phyloP scores from a whole-genome alignment of 768 basidiomycete species.

The Suillus plorans region DNA sequence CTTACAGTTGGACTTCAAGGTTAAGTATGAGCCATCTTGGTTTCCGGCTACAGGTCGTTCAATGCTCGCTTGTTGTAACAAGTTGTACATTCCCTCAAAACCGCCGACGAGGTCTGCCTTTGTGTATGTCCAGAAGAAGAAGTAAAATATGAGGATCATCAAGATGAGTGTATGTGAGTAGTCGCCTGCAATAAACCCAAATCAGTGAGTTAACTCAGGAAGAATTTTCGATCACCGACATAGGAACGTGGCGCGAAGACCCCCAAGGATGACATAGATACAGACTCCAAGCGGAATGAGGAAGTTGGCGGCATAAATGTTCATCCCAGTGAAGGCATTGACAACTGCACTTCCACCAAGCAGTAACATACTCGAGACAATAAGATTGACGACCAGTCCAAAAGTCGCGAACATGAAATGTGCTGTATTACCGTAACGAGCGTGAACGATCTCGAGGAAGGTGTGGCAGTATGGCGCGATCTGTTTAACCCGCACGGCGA shows the following conservation, averaged over 20 bases:
- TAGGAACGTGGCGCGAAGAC: conserved; percentile 34
- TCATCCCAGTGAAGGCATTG: conserved; percentile 40
- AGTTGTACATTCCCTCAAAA: conserved; percentile 35
- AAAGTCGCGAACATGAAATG: conserved; percentile 28
- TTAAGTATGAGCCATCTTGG: conserved; percentile 36
- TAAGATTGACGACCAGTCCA: conserved; percentile 23
- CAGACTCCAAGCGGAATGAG: conserved; percentile 42
- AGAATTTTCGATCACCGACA: conserved; percentile 15
- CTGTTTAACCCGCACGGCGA: conserved; percentile 31
- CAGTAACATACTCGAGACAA: conserved; percentile 36
- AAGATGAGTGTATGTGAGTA: conserved; percentile 37
- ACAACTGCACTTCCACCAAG: conserved; percentile 40
- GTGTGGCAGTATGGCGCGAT: conserved; percentile 36
- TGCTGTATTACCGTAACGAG: conserved; percentile 28
- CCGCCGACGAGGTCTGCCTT: conserved; percentile 37
- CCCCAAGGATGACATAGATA: conserved; percentile 37
- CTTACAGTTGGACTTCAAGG: conserved; percentile 33
- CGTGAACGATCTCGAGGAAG: conserved; percentile 36
- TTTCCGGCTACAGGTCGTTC: conserved; percentile 35
- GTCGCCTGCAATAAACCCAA: conserved; percentile 19
- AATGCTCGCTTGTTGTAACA: conserved; percentile 29
- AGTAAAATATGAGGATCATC: conserved; percentile 34
- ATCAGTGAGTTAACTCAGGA: neutral
- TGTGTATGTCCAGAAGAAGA: conserved; percentile 33
- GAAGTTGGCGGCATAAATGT: conserved; percentile 37